Evolutionary conservation across 192 early-diverging fungal species (phyloP), one percentile per base, ranked within the genome.

Genomic region (Mortierella claussenii): DNA sequence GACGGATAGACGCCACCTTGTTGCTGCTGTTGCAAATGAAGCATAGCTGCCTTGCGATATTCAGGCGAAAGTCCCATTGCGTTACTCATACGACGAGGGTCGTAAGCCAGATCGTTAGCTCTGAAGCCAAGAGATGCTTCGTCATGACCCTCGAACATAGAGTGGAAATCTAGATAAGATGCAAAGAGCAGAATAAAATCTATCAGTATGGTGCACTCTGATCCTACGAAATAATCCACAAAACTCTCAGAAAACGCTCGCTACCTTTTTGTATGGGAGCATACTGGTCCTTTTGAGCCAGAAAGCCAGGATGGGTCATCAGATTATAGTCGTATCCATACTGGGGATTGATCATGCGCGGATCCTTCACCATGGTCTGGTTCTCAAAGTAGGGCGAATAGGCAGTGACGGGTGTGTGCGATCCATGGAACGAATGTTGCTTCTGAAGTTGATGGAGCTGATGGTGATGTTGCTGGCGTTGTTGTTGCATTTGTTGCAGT

Each of bases 401-500:
- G 18, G 70, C 56, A 20, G 66, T 76, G 49, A 80, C 50, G 8
- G 75, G 64, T 18, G 78, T 65, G 46, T 82, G 64, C 6, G 79
- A 82, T 58, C 71, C 59, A 50, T 69, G 67, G 59, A 57, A 44
- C 11, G 59, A 44, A 34, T 65, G 34, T 24, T 57, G 55, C 32
- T 64, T 50, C 18, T 46, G 65, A 0, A 56, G 73, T 37, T 73
- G 76, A 8, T 79, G 63, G 27, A 67, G 56, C 33, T 64, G 56
- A n/a, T n/a, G n/a, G 15, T 63, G 65, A 11, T 48, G 57, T 1
- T 33, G 80, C 40, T 45, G 64, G 44, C 57, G 67, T 24, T 73
- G 65, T 33, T 71, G 60, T 31, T 86, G 79, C 40, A 83, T 54
- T 28, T 85, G 83, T 55, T 88, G 86, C 26, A 83, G 49, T 40